Percentiles rank a stretch among this genome's conserved stretches.
These are phyloP conservation scores for Penicillium nordicum DNA, from an alignment of 2,329 filamentous ascomycete species.

Conservation along the genomic window DNA sequence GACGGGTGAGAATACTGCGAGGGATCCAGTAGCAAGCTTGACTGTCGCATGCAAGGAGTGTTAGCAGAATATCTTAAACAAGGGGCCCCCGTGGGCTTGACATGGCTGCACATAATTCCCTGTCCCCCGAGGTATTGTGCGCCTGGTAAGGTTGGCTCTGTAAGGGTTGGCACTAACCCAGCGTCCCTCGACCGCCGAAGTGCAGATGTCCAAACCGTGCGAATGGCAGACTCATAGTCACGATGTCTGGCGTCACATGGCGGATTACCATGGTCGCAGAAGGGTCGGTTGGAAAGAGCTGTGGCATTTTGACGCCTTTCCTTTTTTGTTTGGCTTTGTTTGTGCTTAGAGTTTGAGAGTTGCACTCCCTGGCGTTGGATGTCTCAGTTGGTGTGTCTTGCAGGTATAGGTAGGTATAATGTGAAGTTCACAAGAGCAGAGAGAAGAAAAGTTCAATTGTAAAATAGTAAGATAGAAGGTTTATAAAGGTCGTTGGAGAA, in stretches of 20 bases:
- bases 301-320: slow-evolving; percentile 21
- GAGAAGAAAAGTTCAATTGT: background rate
- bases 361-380: slow-evolving; percentile 12
- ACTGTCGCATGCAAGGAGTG: slow-evolving; percentile 50
- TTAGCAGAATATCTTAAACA: slow-evolving; percentile 8
- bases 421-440: no score
- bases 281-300: slow-evolving; percentile 68
- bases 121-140: background rate
- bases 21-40: slow-evolving; percentile 68
- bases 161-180: slow-evolving; percentile 56
- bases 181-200: slow-evolving; percentile 80
- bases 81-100: background rate
- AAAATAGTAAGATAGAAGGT: background rate
- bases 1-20: slow-evolving; percentile 90
- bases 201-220: slow-evolving; percentile 73
- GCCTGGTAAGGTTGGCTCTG: background rate
- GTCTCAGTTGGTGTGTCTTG: slow-evolving; percentile 2
- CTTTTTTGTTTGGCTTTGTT: background rate
- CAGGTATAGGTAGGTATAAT: background rate
- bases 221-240: slow-evolving; percentile 67
- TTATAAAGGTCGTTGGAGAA: background rate
- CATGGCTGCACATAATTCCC: background rate
- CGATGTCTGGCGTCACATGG: slow-evolving; percentile 71
- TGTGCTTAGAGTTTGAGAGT: background rate
- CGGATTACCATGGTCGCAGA: slow-evolving; percentile 87